Percentiles rank a stretch among this genome's conserved stretches.
phyloP scores from a whole-genome alignment of 106 monocot genomes.

The Dioscorea zingiberensis region DNA sequence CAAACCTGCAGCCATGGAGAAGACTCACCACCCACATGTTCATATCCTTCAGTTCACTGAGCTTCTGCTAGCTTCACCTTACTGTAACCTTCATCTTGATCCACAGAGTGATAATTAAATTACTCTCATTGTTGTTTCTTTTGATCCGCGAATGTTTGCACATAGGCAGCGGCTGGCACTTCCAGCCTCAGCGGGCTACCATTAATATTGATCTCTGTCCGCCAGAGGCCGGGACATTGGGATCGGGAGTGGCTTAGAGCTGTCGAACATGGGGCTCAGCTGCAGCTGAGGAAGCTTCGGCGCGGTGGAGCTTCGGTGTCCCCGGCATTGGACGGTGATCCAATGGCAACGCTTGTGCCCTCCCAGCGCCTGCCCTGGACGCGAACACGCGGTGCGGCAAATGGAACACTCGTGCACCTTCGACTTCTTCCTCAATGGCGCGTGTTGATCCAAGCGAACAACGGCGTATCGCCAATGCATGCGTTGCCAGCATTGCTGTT shows the following conservation, averaged over 20 bases:
- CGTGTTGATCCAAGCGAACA: constrained; percentile 18
- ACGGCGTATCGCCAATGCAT: constrained; percentile 23
- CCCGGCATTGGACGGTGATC: constrained; percentile 32
- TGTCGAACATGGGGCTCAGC: constrained; percentile 16
- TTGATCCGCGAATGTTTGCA: constrained; percentile 25
- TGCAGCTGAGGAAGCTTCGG: constrained; percentile 17
- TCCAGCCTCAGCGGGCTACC: constrained; percentile 30
- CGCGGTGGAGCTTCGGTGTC: constrained; percentile 1
- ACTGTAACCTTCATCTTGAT: constrained; percentile 43
- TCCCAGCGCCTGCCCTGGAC: constrained; percentile 61
- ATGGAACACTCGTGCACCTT: constrained; percentile 72
- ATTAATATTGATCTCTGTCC: constrained; percentile 2
- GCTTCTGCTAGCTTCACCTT: constrained; percentile 38
- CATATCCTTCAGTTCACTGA: constrained; percentile 67
- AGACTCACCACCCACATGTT: constrained; percentile 22
- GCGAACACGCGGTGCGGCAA: constrained; percentile 61
- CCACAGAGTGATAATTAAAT: constrained; percentile 6
- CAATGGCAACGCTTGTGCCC: constrained; percentile 67
- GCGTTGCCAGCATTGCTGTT: background rate
- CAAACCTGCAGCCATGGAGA: constrained; percentile 70
- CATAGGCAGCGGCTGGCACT: constrained; percentile 18
- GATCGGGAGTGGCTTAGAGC: constrained; percentile 26
- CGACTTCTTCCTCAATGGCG: constrained; percentile 39
- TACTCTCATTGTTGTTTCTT: constrained; percentile 4
- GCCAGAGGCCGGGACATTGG: constrained; percentile 39